These are phyloP conservation scores for Metarhizium robertsii DNA, from an alignment of 2,329 filamentous ascomycete species.

Conservation along the genomic window DNA sequence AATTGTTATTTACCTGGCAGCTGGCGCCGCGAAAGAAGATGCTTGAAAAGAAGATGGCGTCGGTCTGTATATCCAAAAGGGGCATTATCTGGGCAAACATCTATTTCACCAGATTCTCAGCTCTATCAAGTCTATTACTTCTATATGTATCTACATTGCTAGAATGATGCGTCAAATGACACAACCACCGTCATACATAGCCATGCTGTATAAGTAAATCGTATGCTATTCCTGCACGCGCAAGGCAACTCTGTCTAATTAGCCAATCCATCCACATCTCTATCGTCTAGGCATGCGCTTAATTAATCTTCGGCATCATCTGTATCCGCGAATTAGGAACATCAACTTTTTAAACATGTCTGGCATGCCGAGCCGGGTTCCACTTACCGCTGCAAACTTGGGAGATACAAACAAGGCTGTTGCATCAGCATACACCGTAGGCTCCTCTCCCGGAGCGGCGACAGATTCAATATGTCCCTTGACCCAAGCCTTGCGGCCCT, in stretches of 20 bases:
- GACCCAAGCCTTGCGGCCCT: slow-evolving; percentile 92
- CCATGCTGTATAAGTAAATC: background rate
- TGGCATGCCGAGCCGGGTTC: background rate
- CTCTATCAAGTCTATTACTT: background rate
- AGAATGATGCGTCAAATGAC: background rate
- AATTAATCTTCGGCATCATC: slow-evolving; percentile 13
- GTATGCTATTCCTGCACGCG: background rate
- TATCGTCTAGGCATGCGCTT: background rate
- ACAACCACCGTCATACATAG: background rate
- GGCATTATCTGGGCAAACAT: no score
- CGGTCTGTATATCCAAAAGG: no score
- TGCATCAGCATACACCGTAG: slow-evolving; percentile 67
- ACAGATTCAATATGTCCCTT: slow-evolving; percentile 79
- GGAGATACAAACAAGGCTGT: slow-evolving; percentile 85
- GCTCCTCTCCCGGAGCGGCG: slow-evolving; percentile 48
- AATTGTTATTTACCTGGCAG: no score
- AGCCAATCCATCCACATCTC: no score
- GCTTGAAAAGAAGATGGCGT: no score
- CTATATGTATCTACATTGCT: background rate
- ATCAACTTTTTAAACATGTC: background rate
- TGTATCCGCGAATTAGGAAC: background rate
- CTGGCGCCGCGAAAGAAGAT: no score
- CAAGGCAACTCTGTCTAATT: background rate
- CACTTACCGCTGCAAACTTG: slow-evolving; percentile 64
- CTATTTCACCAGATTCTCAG: no score